Evolutionary conservation across 2,329 filamentous ascomycete genomes (phyloP).

Genomic region (Fusarium mundagurra): DNA sequence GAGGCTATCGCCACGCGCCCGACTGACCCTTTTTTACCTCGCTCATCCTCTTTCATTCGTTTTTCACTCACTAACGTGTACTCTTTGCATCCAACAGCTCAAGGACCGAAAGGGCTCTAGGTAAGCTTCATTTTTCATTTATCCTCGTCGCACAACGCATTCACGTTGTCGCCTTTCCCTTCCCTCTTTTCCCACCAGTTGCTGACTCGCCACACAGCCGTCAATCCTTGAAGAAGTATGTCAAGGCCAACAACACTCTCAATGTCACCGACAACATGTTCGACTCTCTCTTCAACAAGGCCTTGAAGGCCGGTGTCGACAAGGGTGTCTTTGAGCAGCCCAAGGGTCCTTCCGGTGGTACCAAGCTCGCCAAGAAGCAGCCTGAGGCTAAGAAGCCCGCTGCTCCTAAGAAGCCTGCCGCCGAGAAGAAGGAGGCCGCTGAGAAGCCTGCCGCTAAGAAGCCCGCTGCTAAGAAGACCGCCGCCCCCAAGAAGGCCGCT

Average conservation of each 20-base stretch:
- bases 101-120: constrained; percentile 70
- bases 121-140: constrained; percentile 37
- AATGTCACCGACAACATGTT: constrained; percentile 65
- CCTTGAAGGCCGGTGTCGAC: constrained; percentile 82
- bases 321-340: constrained; percentile 89
- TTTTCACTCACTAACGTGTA: constrained; percentile 55
- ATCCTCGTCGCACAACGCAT: constrained; percentile 8
- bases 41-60: constrained; percentile 16
- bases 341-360: constrained; percentile 89
- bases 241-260: constrained; percentile 64
- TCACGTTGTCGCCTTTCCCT: constrained; percentile 4
- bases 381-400: constrained; percentile 52
- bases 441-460: constrained; percentile 48
- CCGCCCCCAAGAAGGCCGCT: constrained; percentile 51
- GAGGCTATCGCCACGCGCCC: constrained; percentile 37
- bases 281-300: constrained; percentile 84
- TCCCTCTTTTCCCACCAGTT: background rate
- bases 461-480: constrained; percentile 47
- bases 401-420: constrained; percentile 46
- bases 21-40: constrained; percentile 9
- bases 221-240: constrained; percentile 70
- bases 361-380: constrained; percentile 90
- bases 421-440: constrained; percentile 48
- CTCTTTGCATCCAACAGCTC: constrained; percentile 56
- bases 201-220: constrained; percentile 54